A percentile compares a stretch with the other conserved stretches of the same genome.
phyloP scores from a whole-genome alignment of 371 early-diverging fungal genomes.

The Mucor piriformis region DNA sequence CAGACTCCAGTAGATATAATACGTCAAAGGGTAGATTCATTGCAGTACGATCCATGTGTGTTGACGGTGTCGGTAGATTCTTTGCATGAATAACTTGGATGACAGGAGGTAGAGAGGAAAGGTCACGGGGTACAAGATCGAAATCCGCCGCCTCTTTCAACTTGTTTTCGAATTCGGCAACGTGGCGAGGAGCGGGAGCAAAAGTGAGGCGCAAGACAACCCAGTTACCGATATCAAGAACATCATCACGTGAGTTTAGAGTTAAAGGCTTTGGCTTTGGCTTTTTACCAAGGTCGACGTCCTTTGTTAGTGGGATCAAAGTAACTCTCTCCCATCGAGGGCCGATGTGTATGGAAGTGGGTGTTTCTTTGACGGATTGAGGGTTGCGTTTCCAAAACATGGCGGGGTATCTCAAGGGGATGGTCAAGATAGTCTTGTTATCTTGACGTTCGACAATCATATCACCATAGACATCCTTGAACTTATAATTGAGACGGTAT shows the following conservation, averaged over 20 bases:
- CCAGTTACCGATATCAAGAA: conserved; percentile 41
- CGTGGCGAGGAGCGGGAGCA: not conserved
- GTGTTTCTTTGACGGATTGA: conserved; percentile 4
- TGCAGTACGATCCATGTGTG: conserved; percentile 25
- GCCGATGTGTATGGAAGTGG: not conserved
- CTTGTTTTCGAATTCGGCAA: conserved; percentile 20
- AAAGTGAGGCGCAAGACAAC: conserved; percentile 40
- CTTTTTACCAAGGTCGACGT: not conserved
- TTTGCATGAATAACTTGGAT: conserved; percentile 7
- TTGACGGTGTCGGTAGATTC: conserved; percentile 14
- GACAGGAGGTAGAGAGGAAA: not conserved
- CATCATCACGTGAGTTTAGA: conserved; percentile 16
- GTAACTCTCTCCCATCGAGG: conserved; percentile 34
- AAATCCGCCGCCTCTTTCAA: conserved; percentile 40
- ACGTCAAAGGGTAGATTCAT: conserved; percentile 36
- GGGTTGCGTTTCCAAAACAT: conserved; percentile 32
- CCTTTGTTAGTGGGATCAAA: conserved; percentile 21
- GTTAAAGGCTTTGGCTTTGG: conserved; percentile 10
- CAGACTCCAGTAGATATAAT: conserved; percentile 52
- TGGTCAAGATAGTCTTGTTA: conserved; percentile 24
- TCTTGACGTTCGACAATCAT: conserved; percentile 29
- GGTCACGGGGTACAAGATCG: conserved; percentile 43
- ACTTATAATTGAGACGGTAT: conserved; percentile 35
- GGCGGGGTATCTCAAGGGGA: conserved; percentile 34
- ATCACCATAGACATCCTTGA: conserved; percentile 34